Base-by-base conservation (phyloP, 176 grass and related monocot species). In the Juncus inflexus region DNA sequence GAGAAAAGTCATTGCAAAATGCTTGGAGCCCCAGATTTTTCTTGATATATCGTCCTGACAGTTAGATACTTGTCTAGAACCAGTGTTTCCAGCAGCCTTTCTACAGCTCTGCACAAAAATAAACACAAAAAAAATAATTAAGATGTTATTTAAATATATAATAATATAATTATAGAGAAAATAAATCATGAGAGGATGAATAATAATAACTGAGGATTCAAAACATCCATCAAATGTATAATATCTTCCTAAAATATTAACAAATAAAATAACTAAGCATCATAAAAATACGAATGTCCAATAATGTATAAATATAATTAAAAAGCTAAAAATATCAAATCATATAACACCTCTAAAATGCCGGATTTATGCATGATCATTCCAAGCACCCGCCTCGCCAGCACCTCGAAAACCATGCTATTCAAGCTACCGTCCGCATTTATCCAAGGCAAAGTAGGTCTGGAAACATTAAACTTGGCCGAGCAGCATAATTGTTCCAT, bases 351-450 rank as follows among this genome's bases (percentile, higher is more conserved):
- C 92, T 96, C 92, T 58, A 69, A 60, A 45, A 86, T 41, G 67
- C 87, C 84, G 52, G 92, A 87, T 79, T 86, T 86, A 67, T 91
- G 87, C 87, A 96, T 91, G 58, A 81, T 67, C 45, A 76, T 86
- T 37, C 87, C 92, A 67, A 96, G 81, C 74, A 96, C 35, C 60
- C 87, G 77, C 42, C 87, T 87, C 58, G 74, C 79, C 57, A 96
- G 79, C 60, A 84, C 87, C 77, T 96, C 81, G 35, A 88, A 89
- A 11, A 89, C 50, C 6, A 73, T 81, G 64, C 51, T 86, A 68
- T 96, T 96, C 53, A 63, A 80, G 38, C 79, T 91, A 62, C 92
- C 92, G 76, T 96, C 92, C 73, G 76, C 92, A 81, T 96, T 96
- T 74, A 96, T 81, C 87, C 92, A 96, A 79, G 92, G 87, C 15